These are phyloP conservation scores for Salix caprea DNA, from an alignment of 345 rosid species.

Conservation along the genomic window DNA sequence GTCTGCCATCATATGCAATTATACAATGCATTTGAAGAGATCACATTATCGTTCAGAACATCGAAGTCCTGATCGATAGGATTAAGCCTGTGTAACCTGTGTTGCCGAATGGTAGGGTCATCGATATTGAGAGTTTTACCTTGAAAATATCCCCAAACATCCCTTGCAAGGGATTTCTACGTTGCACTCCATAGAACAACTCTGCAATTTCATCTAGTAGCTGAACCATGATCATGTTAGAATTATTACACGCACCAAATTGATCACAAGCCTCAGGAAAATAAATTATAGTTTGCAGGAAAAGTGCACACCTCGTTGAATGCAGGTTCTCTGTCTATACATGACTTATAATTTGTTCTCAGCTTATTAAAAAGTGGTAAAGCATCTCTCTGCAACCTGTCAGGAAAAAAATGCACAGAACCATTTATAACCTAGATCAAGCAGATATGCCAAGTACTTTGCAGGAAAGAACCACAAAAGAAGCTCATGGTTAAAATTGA, in stretches of 20 bases:
- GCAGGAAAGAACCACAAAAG: neutral
- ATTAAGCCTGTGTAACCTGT: neutral
- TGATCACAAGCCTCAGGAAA: neutral
- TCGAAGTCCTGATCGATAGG: neutral
- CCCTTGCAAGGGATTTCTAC: conserved; percentile 78
- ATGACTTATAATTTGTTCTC: conserved; percentile 60
- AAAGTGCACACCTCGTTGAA: conserved; percentile 59
- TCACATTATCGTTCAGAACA: neutral
- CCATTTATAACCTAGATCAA: neutral
- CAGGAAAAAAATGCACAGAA: neutral
- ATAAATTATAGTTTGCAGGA: neutral
- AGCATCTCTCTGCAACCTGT: conserved; percentile 93
- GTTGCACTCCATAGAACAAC: conserved; percentile 72
- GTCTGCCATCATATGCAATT: neutral
- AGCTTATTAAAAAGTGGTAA: conserved; percentile 85
- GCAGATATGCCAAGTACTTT: neutral
- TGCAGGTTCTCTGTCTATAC: conserved; percentile 79
- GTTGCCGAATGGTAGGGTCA: neutral
- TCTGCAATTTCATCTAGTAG: conserved; percentile 79
- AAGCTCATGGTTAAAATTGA: neutral
- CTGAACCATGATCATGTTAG: conserved; percentile 43
- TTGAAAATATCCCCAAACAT: conserved; percentile 84
- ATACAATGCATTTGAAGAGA: neutral
- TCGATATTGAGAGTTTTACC: conserved; percentile 24
- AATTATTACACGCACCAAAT: neutral